These are phyloP conservation scores for Lathyrus sativus DNA, from an alignment of 306 rosid genomes.

Conservation along the genomic window DNA sequence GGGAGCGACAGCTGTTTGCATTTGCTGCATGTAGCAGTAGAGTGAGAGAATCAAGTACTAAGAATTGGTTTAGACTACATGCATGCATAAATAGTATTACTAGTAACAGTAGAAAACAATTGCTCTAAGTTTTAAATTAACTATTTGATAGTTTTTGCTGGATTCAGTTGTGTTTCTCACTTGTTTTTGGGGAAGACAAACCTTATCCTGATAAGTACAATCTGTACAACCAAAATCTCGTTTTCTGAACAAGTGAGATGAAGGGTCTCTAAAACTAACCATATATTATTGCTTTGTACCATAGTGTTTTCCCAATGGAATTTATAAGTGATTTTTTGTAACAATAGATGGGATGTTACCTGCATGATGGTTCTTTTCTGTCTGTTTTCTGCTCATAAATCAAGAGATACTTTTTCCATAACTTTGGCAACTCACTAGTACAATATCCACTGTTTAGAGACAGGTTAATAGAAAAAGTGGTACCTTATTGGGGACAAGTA, in stretches of 20 bases:
- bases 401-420: slow-evolving; percentile 23
- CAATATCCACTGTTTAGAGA: slow-evolving; percentile 6
- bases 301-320: slow-evolving; percentile 8
- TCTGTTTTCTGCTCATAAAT: slow-evolving; percentile 31
- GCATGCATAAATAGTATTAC: slow-evolving; percentile 4
- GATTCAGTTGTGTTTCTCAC: slow-evolving; percentile 25
- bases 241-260: slow-evolving; percentile 30
- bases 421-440: slow-evolving; percentile 36
- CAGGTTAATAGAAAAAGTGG: not conserved
- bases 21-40: slow-evolving; percentile 10
- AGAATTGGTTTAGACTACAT: slow-evolving; percentile 33
- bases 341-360: slow-evolving; percentile 23
- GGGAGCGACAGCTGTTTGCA: slow-evolving; percentile 30
- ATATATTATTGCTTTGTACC: slow-evolving; percentile 36
- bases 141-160: slow-evolving; percentile 41
- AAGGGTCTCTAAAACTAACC: slow-evolving; percentile 14
- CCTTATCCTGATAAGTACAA: slow-evolving; percentile 35
- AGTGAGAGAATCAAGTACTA: slow-evolving; percentile 40
- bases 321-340: slow-evolving; percentile 14
- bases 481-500: slow-evolving; percentile 12
- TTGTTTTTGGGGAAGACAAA: slow-evolving; percentile 37
- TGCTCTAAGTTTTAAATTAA: slow-evolving; percentile 42
- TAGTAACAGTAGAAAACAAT: slow-evolving; percentile 33
- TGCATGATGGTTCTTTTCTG: slow-evolving; percentile 26
- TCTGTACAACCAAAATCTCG: slow-evolving; percentile 21